Evolutionary conservation across 495 filamentous ascomycete genomes (phyloP).

Genomic region (Neurospora sp.): DNA sequence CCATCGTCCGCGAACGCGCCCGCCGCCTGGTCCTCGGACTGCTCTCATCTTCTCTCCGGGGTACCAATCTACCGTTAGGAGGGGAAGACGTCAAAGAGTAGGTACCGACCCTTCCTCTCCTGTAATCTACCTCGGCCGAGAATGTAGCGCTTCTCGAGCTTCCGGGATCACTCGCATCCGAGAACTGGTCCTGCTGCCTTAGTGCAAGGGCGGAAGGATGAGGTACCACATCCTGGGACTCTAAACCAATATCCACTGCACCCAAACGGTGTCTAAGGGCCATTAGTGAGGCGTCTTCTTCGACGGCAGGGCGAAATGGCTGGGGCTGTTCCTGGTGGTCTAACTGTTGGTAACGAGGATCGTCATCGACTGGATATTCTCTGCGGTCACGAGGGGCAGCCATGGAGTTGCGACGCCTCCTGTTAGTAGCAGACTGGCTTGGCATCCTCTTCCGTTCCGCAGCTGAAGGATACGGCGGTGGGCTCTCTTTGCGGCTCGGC

Average conservation of each 20-base stretch:
- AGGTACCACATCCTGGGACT: background rate
- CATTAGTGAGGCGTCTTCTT: background rate
- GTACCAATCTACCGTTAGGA: constrained; percentile 15
- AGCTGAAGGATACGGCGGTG: constrained; percentile 16
- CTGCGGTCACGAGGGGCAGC: constrained; percentile 8
- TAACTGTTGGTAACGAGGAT: background rate
- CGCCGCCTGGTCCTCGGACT: constrained; percentile 10
- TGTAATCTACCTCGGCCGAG: constrained; percentile 14
- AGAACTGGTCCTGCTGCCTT: constrained; percentile 7
- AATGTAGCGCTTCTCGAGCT: constrained; percentile 29
- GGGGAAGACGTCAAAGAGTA: constrained; percentile 21
- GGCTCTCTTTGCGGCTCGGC: constrained; percentile 12
- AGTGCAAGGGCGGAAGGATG: background rate
- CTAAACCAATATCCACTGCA: background rate
- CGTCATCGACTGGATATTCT: constrained; percentile 16
- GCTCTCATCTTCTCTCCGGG: constrained; percentile 7
- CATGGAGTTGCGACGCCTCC: constrained; percentile 9
- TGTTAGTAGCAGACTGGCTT: constrained; percentile 7
- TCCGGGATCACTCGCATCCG: constrained; percentile 7
- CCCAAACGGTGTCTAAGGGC: background rate
- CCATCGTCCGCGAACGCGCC: constrained; percentile 14
- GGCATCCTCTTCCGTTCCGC: constrained; percentile 13
- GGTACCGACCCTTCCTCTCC: constrained; percentile 17
- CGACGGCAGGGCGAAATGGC: background rate
- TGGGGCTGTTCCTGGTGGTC: background rate